Percentiles rank a stretch among this genome's conserved stretches.
phyloP scores from a whole-genome alignment of 257 asterid genomes.

The Solanum chmielewskii region DNA sequence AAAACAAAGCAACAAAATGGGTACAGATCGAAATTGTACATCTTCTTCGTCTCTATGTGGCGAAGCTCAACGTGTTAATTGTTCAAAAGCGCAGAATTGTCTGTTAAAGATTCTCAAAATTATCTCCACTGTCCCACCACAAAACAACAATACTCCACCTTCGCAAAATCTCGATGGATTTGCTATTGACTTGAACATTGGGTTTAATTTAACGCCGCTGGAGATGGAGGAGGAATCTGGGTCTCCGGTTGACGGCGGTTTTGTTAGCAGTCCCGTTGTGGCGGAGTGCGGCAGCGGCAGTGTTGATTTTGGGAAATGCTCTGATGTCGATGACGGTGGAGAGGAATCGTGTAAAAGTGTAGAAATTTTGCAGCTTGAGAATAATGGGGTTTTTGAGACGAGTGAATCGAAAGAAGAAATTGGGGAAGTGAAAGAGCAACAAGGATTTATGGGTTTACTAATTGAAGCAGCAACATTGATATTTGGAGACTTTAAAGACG shows the following conservation, averaged over 20 bases:
- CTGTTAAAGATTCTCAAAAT: slow-evolving; percentile 21
- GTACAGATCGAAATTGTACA: not conserved
- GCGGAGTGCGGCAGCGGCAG: not conserved
- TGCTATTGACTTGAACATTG: slow-evolving; percentile 4
- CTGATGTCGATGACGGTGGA: not conserved
- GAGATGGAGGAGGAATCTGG: not conserved
- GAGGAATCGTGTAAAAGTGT: not conserved
- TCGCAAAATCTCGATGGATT: not conserved
- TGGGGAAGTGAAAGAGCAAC: not conserved
- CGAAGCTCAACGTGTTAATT: not conserved
- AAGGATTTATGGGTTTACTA: not conserved
- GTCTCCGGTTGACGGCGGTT: not conserved
- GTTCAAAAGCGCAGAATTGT: slow-evolving; percentile 33
- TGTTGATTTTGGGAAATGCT: not conserved
- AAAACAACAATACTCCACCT: not conserved
- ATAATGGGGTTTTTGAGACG: not conserved
- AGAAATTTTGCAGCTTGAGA: not conserved
- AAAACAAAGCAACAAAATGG: not conserved
- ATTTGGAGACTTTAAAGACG: not conserved
- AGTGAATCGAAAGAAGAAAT: not conserved
- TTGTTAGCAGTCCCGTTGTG: not conserved
- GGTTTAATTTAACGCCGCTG: not conserved
- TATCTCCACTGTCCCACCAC: slow-evolving; percentile 14
- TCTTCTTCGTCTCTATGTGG: not conserved
- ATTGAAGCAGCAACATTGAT: not conserved